A percentile compares a stretch with the other conserved stretches of the same genome.
Evolutionary conservation across 306 rosid species (phyloP).

Genomic region (Hylodesmum podocarpum): DNA sequence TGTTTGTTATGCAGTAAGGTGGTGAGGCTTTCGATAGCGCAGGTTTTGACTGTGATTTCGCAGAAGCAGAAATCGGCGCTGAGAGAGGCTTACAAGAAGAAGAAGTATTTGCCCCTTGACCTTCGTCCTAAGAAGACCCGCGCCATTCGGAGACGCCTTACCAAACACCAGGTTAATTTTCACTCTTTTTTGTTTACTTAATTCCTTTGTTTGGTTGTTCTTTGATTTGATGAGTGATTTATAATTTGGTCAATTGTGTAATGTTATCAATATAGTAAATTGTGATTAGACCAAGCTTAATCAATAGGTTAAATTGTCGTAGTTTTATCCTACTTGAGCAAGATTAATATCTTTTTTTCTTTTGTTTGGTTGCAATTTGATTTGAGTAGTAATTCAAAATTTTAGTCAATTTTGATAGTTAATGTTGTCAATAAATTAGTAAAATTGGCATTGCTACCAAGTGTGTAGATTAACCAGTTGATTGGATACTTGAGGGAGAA

Average conservation of each 20-base stretch:
- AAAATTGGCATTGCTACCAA: too few relatives aligned
- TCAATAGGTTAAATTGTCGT: too few relatives aligned
- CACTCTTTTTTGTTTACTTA: too few relatives aligned
- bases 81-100: slow-evolving; percentile 77
- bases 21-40: slow-evolving; percentile 85
- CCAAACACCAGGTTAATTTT: slow-evolving; percentile 90
- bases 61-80: slow-evolving; percentile 90
- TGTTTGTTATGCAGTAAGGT: slow-evolving; percentile 57
- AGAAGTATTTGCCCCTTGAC: slow-evolving; percentile 84
- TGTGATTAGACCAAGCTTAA: too few relatives aligned
- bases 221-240: background rate
- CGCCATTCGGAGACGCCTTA: slow-evolving; percentile 90
- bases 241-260: background rate
- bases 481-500: too few relatives aligned
- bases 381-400: too few relatives aligned
- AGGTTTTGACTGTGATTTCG: slow-evolving; percentile 85
- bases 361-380: too few relatives aligned
- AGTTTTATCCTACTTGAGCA: too few relatives aligned
- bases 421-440: too few relatives aligned
- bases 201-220: background rate
- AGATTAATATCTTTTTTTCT: too few relatives aligned
- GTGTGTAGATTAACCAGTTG: too few relatives aligned
- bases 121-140: slow-evolving; percentile 94
- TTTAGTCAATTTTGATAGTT: too few relatives aligned
- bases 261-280: background rate